Evolutionary conservation across 768 basidiomycete species (phyloP).

Genomic region (Tulasnella sp.): DNA sequence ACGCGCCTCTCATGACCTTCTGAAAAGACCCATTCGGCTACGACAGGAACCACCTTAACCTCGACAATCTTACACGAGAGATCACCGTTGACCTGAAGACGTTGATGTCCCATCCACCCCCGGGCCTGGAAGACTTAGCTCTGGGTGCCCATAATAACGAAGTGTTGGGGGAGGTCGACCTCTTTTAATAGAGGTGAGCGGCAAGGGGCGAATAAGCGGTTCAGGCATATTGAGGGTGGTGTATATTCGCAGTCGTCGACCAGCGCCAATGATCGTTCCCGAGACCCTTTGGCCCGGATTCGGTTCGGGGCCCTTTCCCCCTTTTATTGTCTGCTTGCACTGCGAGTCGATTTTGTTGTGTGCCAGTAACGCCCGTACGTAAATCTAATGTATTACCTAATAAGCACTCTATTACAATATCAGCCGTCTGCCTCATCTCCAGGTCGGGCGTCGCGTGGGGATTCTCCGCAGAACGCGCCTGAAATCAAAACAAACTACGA

Average conservation of each 20-base stretch:
- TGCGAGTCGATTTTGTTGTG: too few relatives aligned
- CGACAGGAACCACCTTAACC: slow-evolving; percentile 36
- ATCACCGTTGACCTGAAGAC: slow-evolving; percentile 37
- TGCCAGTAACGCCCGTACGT: too few relatives aligned
- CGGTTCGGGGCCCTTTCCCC: too few relatives aligned
- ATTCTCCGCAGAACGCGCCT: not conserved
- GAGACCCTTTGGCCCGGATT: too few relatives aligned
- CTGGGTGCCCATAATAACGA: slow-evolving; percentile 31
- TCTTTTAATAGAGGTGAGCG: slow-evolving; percentile 14
- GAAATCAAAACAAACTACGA: not conserved
- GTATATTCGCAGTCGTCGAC: too few relatives aligned
- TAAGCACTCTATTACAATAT: too few relatives aligned
- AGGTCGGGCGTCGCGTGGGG: not conserved
- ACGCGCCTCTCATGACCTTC: too few relatives aligned
- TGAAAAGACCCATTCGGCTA: slow-evolving; percentile 36
- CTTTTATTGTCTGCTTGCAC: too few relatives aligned
- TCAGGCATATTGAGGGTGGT: too few relatives aligned
- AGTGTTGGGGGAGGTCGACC: slow-evolving; percentile 24
- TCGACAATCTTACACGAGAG: slow-evolving; percentile 35
- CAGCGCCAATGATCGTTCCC: too few relatives aligned
- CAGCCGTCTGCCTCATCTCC: too few relatives aligned
- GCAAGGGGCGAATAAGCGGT: slow-evolving; percentile 7
- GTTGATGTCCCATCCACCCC: slow-evolving; percentile 34
- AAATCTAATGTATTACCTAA: too few relatives aligned
- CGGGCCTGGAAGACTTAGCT: slow-evolving; percentile 33